These are phyloP conservation scores for Rhodamnia argentea DNA, from an alignment of 345 rosid genomes.

Conservation along the genomic window DNA sequence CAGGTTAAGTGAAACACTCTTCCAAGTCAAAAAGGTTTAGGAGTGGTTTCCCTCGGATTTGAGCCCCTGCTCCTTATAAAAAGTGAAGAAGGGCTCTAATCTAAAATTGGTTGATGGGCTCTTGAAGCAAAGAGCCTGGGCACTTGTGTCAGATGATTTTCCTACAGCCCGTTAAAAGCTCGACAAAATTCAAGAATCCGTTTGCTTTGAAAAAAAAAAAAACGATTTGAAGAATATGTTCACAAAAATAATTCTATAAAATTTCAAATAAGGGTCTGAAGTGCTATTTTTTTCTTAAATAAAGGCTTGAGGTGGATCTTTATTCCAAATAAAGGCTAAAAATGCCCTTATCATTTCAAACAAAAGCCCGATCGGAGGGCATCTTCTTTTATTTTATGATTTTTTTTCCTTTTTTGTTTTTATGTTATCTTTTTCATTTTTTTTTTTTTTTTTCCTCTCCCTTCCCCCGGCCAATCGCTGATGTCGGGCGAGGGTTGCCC, in stretches of 20 bases:
- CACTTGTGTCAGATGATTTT: neutral
- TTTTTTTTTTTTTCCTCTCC: too few species aligned
- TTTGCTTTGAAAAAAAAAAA: rapidly evolving
- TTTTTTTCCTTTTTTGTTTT: too few species aligned
- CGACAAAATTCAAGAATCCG: neutral
- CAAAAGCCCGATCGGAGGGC: rapidly evolving
- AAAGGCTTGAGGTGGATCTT: rapidly evolving
- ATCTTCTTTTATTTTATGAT: too few species aligned
- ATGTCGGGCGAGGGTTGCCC: too few species aligned
- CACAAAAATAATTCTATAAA: neutral
- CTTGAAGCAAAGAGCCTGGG: neutral
- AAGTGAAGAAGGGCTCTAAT: neutral
- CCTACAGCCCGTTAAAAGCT: neutral
- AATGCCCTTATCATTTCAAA: too few species aligned
- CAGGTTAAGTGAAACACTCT: neutral
- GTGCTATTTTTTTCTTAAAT: too few species aligned
- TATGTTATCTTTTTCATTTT: too few species aligned
- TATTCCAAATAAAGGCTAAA: too few species aligned
- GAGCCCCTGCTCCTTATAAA: neutral
- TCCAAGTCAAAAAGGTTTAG: neutral
- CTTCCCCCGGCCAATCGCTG: too few species aligned
- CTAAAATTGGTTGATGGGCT: neutral
- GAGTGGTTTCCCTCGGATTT: neutral
- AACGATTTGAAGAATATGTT: neutral
- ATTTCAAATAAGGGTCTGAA: too few species aligned